phyloP scores from a whole-genome alignment of 2,329 filamentous ascomycete genomes.

The Pseudopithomyces maydicus region DNA sequence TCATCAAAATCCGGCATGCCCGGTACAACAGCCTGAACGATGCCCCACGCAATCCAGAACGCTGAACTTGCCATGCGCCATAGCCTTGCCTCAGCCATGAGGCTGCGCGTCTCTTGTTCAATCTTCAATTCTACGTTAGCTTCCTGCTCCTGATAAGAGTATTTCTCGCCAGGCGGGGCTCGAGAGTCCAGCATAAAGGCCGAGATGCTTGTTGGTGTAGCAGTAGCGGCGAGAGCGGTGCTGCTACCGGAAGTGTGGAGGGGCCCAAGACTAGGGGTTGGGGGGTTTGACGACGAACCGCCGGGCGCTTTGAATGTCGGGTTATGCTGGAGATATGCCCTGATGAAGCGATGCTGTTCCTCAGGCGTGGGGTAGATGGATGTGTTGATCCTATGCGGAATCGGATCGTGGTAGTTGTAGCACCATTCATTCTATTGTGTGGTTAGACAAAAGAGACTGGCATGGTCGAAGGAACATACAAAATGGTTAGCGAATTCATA shows the following conservation, averaged over 20 bases:
- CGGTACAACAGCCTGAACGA: constrained; percentile 89
- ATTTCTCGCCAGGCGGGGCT: constrained; percentile 37
- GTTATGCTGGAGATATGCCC: constrained; percentile 83
- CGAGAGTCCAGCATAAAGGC: constrained; percentile 78
- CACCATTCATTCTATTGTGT: constrained; percentile 79
- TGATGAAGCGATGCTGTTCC: constrained; percentile 84
- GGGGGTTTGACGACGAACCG: constrained; percentile 57
- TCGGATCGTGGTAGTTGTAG: constrained; percentile 89
- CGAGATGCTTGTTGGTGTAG: constrained; percentile 49
- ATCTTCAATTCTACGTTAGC: constrained; percentile 63
- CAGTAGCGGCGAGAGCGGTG: constrained; percentile 38
- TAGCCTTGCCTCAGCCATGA: constrained; percentile 78
- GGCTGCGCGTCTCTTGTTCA: constrained; percentile 69
- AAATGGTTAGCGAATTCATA: constrained; percentile 98
- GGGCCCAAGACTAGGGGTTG: constrained; percentile 34
- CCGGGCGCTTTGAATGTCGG: constrained; percentile 66
- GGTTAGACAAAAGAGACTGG: constrained; percentile 3
- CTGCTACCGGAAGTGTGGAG: constrained; percentile 39
- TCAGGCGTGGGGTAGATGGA: constrained; percentile 75
- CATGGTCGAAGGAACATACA: constrained; percentile 50
- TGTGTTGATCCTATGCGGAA: constrained; percentile 70
- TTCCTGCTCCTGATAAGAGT: constrained; percentile 42
- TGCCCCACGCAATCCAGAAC: constrained; percentile 94
- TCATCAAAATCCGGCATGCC: constrained; percentile 64
- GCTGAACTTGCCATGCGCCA: constrained; percentile 90